Evolutionary conservation across 768 basidiomycete species (phyloP).

Genomic region (Agaricus sinodeliciosus): DNA sequence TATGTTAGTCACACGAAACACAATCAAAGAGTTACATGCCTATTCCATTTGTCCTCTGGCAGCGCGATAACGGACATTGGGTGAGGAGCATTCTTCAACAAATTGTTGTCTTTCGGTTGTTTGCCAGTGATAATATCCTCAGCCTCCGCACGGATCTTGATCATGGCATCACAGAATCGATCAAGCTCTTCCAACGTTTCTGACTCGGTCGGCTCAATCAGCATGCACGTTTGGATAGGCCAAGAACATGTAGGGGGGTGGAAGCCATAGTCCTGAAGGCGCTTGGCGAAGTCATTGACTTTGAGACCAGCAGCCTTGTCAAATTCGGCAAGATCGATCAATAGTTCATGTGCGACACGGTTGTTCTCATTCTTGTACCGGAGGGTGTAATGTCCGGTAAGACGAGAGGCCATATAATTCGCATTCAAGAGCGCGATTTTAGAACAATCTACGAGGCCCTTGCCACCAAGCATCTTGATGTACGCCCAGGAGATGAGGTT

Average conservation of each 20-base stretch:
- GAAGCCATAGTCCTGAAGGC: slow-evolving; percentile 81
- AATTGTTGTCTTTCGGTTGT: slow-evolving; percentile 87
- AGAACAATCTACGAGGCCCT: slow-evolving; percentile 80
- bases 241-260: slow-evolving; percentile 98
- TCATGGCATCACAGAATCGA: slow-evolving; percentile 98
- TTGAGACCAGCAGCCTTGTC: slow-evolving; percentile 86
- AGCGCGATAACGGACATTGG: slow-evolving; percentile 66
- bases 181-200: slow-evolving; percentile 93
- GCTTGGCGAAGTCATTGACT: slow-evolving; percentile 94
- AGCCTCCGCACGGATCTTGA: slow-evolving; percentile 88
- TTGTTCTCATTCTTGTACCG: slow-evolving; percentile 88
- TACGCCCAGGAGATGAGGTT: slow-evolving; percentile 98
- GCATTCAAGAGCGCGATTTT: slow-evolving; percentile 89
- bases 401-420: slow-evolving; percentile 92
- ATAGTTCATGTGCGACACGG: slow-evolving; percentile 90
- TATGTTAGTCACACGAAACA: slow-evolving; percentile 8
- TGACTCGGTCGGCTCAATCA: slow-evolving; percentile 96
- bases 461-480: slow-evolving; percentile 98
- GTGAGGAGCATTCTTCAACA: slow-evolving; percentile 93
- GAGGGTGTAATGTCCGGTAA: slow-evolving; percentile 78
- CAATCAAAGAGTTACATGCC: slow-evolving; percentile 35
- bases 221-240: slow-evolving; percentile 96
- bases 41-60: slow-evolving; percentile 82
- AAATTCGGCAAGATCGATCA: slow-evolving; percentile 95
- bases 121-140: slow-evolving; percentile 82